Percentiles rank a stretch among this genome's conserved stretches.
Evolutionary conservation across 805 yeast genomes (phyloP).

Genomic region (Priceomyces carsonii): DNA sequence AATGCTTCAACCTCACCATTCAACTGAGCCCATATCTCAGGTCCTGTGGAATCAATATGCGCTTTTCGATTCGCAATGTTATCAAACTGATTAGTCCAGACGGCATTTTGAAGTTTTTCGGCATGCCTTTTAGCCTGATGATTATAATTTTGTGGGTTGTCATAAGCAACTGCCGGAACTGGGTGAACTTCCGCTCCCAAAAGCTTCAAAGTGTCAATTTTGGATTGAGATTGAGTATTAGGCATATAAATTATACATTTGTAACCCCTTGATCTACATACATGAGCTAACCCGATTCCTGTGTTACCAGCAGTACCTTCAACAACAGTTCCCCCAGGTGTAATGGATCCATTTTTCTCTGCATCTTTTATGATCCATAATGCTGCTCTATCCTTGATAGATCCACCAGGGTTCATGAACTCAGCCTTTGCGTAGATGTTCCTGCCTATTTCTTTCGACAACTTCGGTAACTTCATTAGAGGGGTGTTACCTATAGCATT

Average conservation of each 20-base stretch:
- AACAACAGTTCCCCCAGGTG: constrained; percentile 82
- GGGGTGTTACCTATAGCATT: constrained; percentile 96
- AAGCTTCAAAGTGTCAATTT: constrained; percentile 69
- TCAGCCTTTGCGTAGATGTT: constrained; percentile 83
- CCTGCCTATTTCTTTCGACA: constrained; percentile 31
- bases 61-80: constrained; percentile 86
- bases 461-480: constrained; percentile 43
- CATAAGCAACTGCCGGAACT: constrained; percentile 83
- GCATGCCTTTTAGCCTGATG: constrained; percentile 88
- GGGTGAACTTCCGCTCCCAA: constrained; percentile 88
- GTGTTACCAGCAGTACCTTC: constrained; percentile 97
- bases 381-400: constrained; percentile 91
- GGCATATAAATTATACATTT: constrained; percentile 89
- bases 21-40: constrained; percentile 89
- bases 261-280: constrained; percentile 81
- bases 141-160: constrained; percentile 82
- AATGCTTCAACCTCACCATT: constrained; percentile 78
- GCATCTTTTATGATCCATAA: constrained; percentile 76
- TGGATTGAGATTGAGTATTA: constrained; percentile 79
- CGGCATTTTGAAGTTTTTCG: constrained; percentile 70
- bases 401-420: constrained; percentile 92
- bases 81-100: constrained; percentile 93
- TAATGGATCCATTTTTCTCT: constrained; percentile 61
- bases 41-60: constrained; percentile 88
- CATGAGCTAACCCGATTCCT: constrained; percentile 87